Evolutionary conservation across 2,329 filamentous ascomycete genomes (phyloP), one percentile per base, ranked within the genome.

Genomic region (Trichophyton verrucosum): DNA sequence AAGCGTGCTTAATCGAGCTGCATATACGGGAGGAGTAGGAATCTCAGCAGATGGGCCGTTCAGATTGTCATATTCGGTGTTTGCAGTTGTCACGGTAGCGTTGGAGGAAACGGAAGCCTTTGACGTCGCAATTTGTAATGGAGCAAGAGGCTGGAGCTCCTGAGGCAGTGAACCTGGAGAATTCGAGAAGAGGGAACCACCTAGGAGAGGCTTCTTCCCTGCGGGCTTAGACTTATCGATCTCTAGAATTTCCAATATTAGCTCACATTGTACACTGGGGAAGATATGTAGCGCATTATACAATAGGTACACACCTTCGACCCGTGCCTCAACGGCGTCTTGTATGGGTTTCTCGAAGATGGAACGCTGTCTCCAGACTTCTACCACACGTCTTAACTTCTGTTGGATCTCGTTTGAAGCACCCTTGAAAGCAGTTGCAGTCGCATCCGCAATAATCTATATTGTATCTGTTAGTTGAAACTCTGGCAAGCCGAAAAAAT

Each of bases 11-110:
- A 99, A 82, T 30, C 90, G 87, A 13, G 92, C 92, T 1, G 94
- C 94, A 70, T 95, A 89, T 20, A 99, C 91, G 0, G 94, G 91
- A 0, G 91, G 86, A 0, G 90, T 87, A 0, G 92, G 90, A 1
- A 86, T 78, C 1, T 82, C 78, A 0, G 81, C 82, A 30, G 80
- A 78, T 0, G 90, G 82, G 66, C 91, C 88, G 60, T 86, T 88
- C 69, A 95, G 80, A 72, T 92, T 95, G 58, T 87, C 84, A 69
- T 90, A 96, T 66, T 97, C 92, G 65, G 85, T 79, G 65, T 88
- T 87, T 51, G 92, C 91, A 11, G 83, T 82, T 59, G 83, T 82
- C 55, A 89, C 73, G 1, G 86, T 81, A 2, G 84, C 82, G 69
- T 86, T 88, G 15, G 86, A 81, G 8, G 85, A 80, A 9, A 87